These are phyloP conservation scores for Lenzites betulinus DNA, from an alignment of 768 basidiomycete species.

Conservation along the genomic window DNA sequence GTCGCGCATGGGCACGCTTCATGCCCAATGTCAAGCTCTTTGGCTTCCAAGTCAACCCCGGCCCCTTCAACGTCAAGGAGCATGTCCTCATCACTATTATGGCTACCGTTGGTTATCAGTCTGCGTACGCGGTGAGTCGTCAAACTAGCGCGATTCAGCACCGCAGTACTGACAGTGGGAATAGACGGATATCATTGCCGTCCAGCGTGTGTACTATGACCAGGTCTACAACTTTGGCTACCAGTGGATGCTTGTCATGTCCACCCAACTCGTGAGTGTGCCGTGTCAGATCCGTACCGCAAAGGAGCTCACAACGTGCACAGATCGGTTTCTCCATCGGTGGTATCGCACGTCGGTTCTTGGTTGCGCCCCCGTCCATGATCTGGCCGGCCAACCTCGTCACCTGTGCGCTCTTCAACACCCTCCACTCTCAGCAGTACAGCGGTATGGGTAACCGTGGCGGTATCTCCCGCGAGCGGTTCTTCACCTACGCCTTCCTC, in stretches of 20 bases:
- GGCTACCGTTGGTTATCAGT: slow-evolving; percentile 38
- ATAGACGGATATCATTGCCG: slow-evolving; percentile 46
- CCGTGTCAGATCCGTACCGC: no score
- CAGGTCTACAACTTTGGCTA: slow-evolving; percentile 40
- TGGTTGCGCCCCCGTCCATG: slow-evolving; percentile 46
- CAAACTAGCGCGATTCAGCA: neutral
- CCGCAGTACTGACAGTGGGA: neutral
- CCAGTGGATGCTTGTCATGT: slow-evolving; percentile 44
- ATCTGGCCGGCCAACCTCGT: slow-evolving; percentile 49
- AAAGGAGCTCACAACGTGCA: neutral
- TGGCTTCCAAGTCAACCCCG: slow-evolving; percentile 59
- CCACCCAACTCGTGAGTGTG: slow-evolving; percentile 33
- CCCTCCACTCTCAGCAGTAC: slow-evolving; percentile 40
- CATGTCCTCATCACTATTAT: slow-evolving; percentile 55
- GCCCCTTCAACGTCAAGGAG: slow-evolving; percentile 76
- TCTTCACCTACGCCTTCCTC: slow-evolving; percentile 48
- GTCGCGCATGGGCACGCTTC: slow-evolving; percentile 56
- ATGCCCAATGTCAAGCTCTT: slow-evolving; percentile 56
- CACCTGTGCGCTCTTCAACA: slow-evolving; percentile 48
- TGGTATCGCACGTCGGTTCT: slow-evolving; percentile 46
- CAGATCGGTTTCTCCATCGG: slow-evolving; percentile 45
- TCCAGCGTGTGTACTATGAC: slow-evolving; percentile 49
- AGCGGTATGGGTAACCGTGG: slow-evolving; percentile 45
- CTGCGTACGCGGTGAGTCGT: slow-evolving; percentile 36
- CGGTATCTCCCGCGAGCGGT: slow-evolving; percentile 53